phyloP scores from a whole-genome alignment of 768 basidiomycete genomes.

The Trametes gibbosa region DNA sequence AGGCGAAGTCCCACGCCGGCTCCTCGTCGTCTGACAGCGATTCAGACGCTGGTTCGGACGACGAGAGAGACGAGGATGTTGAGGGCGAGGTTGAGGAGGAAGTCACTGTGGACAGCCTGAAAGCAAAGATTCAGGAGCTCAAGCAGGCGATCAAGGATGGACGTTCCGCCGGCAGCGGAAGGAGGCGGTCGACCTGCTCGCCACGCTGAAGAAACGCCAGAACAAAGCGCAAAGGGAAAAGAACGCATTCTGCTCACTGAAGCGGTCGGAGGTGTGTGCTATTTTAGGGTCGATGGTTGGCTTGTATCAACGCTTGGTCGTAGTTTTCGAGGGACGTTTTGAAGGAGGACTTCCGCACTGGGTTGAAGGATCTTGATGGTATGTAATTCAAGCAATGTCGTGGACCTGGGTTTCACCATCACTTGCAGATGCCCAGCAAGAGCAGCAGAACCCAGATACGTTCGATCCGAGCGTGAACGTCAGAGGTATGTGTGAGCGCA shows the following conservation, averaged over 20 bases:
- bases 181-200: constrained; percentile 35
- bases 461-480: constrained; percentile 52
- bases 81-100: constrained; percentile 36
- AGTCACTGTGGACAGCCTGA: constrained; percentile 44
- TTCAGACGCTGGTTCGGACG: constrained; percentile 3
- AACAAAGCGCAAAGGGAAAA: constrained; percentile 42
- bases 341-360: constrained; percentile 58
- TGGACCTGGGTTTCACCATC: background rate
- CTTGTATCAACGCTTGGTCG: background rate
- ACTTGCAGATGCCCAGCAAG: constrained; percentile 49
- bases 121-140: constrained; percentile 43
- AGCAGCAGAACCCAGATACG: constrained; percentile 53
- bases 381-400: constrained; percentile 2
- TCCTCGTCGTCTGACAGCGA: constrained; percentile 3
- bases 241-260: constrained; percentile 59
- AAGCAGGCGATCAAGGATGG: constrained; percentile 40
- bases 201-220: constrained; percentile 39
- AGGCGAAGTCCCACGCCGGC: constrained; percentile 7
- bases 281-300: background rate
- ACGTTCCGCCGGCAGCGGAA: constrained; percentile 44
- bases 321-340: constrained; percentile 56
- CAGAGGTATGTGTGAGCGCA: constrained; percentile 37
- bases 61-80: constrained; percentile 26
- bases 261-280: constrained; percentile 48
- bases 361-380: constrained; percentile 61